Conservation (phyloP, 106 monocot species). For the Dendrobium chrysotoxum region DNA sequence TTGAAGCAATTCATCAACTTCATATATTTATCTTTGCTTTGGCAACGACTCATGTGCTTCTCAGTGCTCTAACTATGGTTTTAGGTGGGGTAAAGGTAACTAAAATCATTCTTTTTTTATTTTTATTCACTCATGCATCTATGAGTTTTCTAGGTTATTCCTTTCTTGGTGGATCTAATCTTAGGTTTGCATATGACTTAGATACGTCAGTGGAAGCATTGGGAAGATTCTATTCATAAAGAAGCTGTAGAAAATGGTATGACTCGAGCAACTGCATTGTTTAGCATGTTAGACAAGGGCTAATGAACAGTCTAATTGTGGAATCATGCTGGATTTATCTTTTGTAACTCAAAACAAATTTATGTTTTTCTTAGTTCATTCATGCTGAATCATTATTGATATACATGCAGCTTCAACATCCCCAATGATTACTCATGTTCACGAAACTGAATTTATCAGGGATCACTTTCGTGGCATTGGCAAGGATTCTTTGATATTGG, state of each 20-base stretch:
- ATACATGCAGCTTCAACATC: constrained; percentile 20
- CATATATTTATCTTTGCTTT: constrained; percentile 67
- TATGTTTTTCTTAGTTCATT: neutral
- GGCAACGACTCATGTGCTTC: constrained; percentile 50
- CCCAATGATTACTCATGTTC: constrained; percentile 30
- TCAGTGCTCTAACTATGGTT: constrained; percentile 52
- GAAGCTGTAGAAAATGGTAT: constrained; percentile 26
- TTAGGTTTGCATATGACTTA: constrained; percentile 12
- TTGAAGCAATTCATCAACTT: constrained; percentile 55
- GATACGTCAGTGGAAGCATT: constrained; percentile 56
- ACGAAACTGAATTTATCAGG: constrained; percentile 52
- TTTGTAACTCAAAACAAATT: neutral
- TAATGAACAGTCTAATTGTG: constrained; percentile 1
- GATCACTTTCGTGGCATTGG: constrained; percentile 40
- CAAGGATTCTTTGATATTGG: constrained; percentile 29
- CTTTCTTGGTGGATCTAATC: neutral
- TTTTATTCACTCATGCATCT: neutral
- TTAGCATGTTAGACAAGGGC: neutral
- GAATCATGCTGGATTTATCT: neutral
- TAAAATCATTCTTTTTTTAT: neutral
- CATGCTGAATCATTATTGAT: neutral
- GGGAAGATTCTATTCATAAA: constrained; percentile 57
- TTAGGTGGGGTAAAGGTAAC: constrained; percentile 51
- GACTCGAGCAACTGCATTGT: neutral
- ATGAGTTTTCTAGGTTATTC: neutral